Base-by-base conservation (phyloP, 495 filamentous ascomycete genomes). In the Penicillium ucsense region DNA sequence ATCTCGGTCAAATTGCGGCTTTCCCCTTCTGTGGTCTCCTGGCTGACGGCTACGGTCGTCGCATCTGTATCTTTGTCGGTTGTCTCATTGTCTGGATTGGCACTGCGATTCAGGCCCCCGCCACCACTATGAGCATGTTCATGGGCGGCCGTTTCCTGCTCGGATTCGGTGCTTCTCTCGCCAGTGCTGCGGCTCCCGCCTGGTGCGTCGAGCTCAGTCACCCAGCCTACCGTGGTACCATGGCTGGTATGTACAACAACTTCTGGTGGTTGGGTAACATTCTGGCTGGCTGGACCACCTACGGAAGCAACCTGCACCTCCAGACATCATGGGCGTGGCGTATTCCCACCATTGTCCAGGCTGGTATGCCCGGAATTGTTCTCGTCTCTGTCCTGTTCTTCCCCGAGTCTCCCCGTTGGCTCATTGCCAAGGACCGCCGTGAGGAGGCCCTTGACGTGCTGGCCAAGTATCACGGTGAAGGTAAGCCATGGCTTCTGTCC, bases 201-300 rank as follows among this genome's bases (percentile, higher is more conserved):
- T 89, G 88, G 51, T 81, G 86, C 33, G 78, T 80, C 2, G 86
- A 89, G 61, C 80, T 88, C 55, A 77, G 82, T 7, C 85, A 88
- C 50, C 85, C 86, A 3, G 76, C 76, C 7, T 85, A 79, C 57
- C 79, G 85, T 47, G 83, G 82, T 5, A 76, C 80, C 9, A 63
- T 89, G 34, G 79, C 78, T n/a, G 45, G 45, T 39, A 35, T 35
- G 32, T 45, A 45, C n/a, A 45, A 45, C 31, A 45, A 45, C 43
- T 45, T 45, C 8, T 45, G 43, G 43, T 45, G 34, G 32, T 30
- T 45, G 43, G 43, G 43, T 5, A 36, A 35, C 11, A 45, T 45
- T 28, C 43, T 45, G n/a, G 43, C 43, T 28, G 43, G 32, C 27
- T 45, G 43, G 43, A 8, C 34, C 1, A 45, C 43, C 11, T 45